These are phyloP conservation scores for Amaranthus palmeri DNA, from an alignment of 148 eudicot species.

Conservation along the genomic window DNA sequence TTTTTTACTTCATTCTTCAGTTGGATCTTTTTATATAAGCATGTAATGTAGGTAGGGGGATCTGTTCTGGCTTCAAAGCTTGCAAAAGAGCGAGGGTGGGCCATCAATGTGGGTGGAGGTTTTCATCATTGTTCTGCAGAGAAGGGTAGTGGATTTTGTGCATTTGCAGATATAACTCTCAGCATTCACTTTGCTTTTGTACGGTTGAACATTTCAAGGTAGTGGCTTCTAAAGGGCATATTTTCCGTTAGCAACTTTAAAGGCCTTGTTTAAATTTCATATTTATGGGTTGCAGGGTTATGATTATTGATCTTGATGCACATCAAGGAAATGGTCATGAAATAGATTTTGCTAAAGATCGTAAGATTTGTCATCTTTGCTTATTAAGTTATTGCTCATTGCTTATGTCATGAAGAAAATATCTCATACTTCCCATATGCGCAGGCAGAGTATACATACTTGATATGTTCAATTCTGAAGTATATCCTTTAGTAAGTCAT, in stretches of 20 bases:
- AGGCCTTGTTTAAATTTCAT: not conserved
- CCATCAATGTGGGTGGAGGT: slow-evolving; percentile 97
- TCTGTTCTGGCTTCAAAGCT: slow-evolving; percentile 83
- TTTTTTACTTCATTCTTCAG: not conserved
- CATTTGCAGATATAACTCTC: slow-evolving; percentile 84
- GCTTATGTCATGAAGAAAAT: not conserved
- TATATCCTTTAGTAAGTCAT: slow-evolving; percentile 79
- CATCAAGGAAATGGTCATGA: slow-evolving; percentile 99
- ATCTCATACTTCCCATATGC: slow-evolving; percentile 15
- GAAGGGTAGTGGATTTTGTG: slow-evolving; percentile 92
- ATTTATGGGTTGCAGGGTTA: slow-evolving; percentile 45
- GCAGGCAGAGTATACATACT: slow-evolving; percentile 89
- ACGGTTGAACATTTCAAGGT: slow-evolving; percentile 68
- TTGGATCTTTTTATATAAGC: not conserved
- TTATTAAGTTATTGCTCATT: not conserved
- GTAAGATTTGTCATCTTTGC: slow-evolving; percentile 36
- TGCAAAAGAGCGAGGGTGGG: slow-evolving; percentile 94
- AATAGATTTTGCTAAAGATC: slow-evolving; percentile 69
- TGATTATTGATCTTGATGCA: slow-evolving; percentile 98
- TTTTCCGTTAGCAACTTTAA: not conserved
- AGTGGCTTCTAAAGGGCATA: not conserved
- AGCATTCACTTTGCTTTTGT: slow-evolving; percentile 75
- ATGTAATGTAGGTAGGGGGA: slow-evolving; percentile 67
- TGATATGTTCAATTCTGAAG: slow-evolving; percentile 80
- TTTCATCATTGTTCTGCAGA: slow-evolving; percentile 92